Conservation (phyloP, 1,284 basidiomycete genomes). For the Afroboletus lepidellus region DNA sequence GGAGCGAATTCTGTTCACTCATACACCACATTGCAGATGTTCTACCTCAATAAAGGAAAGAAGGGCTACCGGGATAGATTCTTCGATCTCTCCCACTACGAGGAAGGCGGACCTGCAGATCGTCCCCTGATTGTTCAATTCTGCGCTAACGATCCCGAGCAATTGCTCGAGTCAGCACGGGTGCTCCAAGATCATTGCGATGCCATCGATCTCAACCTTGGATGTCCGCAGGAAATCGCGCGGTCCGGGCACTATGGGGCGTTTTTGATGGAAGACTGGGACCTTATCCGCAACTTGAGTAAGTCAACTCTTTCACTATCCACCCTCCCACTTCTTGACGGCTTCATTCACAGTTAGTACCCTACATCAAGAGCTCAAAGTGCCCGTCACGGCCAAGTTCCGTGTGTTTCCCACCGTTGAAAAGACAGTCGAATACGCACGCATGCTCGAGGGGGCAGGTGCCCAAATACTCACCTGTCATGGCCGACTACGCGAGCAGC, state of each 20-base stretch:
- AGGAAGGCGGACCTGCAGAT: constrained; percentile 66
- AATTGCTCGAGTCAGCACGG: constrained; percentile 74
- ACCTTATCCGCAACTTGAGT: constrained; percentile 80
- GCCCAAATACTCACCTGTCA: constrained; percentile 96
- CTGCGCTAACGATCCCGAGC: constrained; percentile 85
- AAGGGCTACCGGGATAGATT: constrained; percentile 57
- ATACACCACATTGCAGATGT: constrained; percentile 49
- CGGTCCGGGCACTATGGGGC: constrained; percentile 84
- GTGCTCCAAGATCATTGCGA: constrained; percentile 78
- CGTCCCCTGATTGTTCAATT: constrained; percentile 93
- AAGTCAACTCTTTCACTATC: constrained; percentile 34
- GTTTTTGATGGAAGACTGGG: constrained; percentile 95
- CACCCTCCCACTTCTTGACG: not conserved
- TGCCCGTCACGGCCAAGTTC: constrained; percentile 97
- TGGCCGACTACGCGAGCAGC: constrained; percentile 87
- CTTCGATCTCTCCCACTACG: constrained; percentile 68
- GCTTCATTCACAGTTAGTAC: constrained; percentile 61
- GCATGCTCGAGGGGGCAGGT: constrained; percentile 92
- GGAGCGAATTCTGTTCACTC: not conserved
- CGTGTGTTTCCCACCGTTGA: constrained; percentile 85
- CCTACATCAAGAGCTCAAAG: constrained; percentile 77
- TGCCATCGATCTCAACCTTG: constrained; percentile 93
- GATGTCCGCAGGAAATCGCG: constrained; percentile 97
- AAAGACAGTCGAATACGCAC: constrained; percentile 90
- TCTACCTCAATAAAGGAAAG: constrained; percentile 49